Base-by-base conservation (phyloP, 495 filamentous ascomycete genomes). In the Neurospora sp. region DNA sequence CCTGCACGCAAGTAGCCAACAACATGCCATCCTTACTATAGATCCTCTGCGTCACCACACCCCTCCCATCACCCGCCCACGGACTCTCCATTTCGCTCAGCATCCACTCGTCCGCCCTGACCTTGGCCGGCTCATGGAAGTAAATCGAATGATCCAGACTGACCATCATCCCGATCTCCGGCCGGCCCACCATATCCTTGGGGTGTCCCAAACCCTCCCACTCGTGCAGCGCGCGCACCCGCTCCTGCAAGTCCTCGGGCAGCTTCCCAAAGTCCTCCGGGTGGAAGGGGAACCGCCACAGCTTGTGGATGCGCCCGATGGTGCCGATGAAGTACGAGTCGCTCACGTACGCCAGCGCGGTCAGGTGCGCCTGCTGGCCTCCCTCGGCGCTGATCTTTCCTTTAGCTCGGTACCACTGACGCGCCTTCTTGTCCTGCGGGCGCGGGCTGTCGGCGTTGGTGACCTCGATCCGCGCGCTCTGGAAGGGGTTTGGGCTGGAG, bases 271-370 rank as follows among this genome's bases (percentile, higher is more conserved):
- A 71, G 12, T 82, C 82, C 40, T 77, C 79, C n/a, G 77, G 78
- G 22, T 10, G 42, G 78, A 84, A 80, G 53, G 80, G 81, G 75
- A 82, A 91, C 16, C 93, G 86, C 79, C 89, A 90, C 40, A 95
- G 84, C 72, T 88, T 84, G 79, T 97, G 94, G 68, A 94, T 90
- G 8, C 90, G 88, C 5, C 88, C 81, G 22, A 97, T 87, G n/a
- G 93, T 97, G 7, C 91, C 94, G 79, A 99, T 92, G 82, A 99
- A 98, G 82, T 91, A 95, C 72, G 86, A 90, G 81, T 99, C 96
- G 39, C 89, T 92, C 79, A 97, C 91, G 81, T 98, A 99, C 20
- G 96, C 96, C 44, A 99, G 85, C 20, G 96, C 96, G 61, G 87
- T 89, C 10, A 97, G 84, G 77, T 98, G 94, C 10, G 93, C 91